A percentile compares a stretch with the other conserved stretches of the same genome.
Conservation (phyloP, 768 basidiomycete species). For the Lentinula sp. region DNA sequence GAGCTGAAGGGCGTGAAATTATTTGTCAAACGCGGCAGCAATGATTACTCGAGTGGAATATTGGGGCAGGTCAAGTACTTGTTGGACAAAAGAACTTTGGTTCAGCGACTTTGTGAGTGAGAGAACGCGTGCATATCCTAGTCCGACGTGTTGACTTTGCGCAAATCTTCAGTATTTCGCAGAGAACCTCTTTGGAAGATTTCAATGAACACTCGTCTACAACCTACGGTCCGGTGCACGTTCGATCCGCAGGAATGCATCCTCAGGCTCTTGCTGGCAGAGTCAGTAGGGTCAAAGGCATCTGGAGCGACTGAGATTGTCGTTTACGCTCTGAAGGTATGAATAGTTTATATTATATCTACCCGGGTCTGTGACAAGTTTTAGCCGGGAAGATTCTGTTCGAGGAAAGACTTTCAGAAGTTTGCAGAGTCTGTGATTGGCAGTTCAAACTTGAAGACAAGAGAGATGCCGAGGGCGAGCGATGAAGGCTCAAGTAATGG, state of each 20-base stretch:
- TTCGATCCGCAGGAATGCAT: conserved; percentile 51
- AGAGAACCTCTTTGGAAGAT: conserved; percentile 68
- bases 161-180: conserved; percentile 51
- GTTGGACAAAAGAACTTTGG: conserved; percentile 29
- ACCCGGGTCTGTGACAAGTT: background rate
- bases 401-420: conserved; percentile 47
- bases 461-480: background rate
- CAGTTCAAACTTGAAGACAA: conserved; percentile 10
- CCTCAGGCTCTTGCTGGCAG: conserved; percentile 50
- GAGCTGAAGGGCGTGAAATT: conserved; percentile 60
- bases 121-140: background rate
- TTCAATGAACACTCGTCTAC: conserved; percentile 58
- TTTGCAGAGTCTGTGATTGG: conserved; percentile 42
- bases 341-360: conserved; percentile 1
- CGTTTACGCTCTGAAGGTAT: conserved; percentile 61
- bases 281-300: conserved; percentile 26
- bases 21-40: conserved; percentile 50
- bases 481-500: background rate
- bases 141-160: conserved; percentile 2
- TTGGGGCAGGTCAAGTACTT: conserved; percentile 58
- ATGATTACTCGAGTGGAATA: conserved; percentile 54
- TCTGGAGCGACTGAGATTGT: conserved; percentile 35
- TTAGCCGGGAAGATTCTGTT: conserved; percentile 41
- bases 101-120: conserved; percentile 45
- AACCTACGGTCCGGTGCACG: conserved; percentile 48